Conservation (phyloP, 2,329 filamentous ascomycete genomes). For the Phialemonium atrogriseum region DNA sequence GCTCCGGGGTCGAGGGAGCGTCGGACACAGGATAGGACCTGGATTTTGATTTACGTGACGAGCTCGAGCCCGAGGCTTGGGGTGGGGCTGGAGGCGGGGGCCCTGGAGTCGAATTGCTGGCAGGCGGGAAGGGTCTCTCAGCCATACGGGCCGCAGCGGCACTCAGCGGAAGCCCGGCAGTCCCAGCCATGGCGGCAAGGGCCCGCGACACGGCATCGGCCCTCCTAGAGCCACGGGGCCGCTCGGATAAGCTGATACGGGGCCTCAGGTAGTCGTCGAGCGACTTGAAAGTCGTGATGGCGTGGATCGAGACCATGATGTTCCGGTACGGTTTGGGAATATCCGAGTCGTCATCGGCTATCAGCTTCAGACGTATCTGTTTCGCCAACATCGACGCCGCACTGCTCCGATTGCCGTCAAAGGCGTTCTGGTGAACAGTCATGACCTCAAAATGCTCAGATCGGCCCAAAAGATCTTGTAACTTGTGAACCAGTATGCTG, state of each 20-base stretch:
- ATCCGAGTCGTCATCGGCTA: constrained; percentile 83
- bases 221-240: constrained; percentile 56
- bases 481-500: constrained; percentile 82
- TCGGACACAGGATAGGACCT: constrained; percentile 34
- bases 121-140: constrained; percentile 27
- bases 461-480: constrained; percentile 91
- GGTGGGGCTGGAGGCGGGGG: constrained; percentile 29
- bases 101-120: constrained; percentile 12
- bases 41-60: constrained; percentile 36
- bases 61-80: constrained; percentile 34
- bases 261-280: constrained; percentile 93
- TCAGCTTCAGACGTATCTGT: constrained; percentile 80
- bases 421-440: constrained; percentile 86
- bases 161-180: constrained; percentile 51
- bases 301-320: constrained; percentile 97
- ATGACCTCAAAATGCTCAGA: constrained; percentile 98
- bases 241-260: constrained; percentile 73
- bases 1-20: constrained; percentile 32
- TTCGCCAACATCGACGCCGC: constrained; percentile 95
- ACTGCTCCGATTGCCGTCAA: constrained; percentile 83
- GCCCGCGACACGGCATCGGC: constrained; percentile 56
- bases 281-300: constrained; percentile 95
- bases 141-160: constrained; percentile 37
- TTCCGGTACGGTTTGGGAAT: constrained; percentile 83
- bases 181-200: constrained; percentile 70